Base-by-base conservation (phyloP, 257 asterid species). In the Solanum pinnatisectum region DNA sequence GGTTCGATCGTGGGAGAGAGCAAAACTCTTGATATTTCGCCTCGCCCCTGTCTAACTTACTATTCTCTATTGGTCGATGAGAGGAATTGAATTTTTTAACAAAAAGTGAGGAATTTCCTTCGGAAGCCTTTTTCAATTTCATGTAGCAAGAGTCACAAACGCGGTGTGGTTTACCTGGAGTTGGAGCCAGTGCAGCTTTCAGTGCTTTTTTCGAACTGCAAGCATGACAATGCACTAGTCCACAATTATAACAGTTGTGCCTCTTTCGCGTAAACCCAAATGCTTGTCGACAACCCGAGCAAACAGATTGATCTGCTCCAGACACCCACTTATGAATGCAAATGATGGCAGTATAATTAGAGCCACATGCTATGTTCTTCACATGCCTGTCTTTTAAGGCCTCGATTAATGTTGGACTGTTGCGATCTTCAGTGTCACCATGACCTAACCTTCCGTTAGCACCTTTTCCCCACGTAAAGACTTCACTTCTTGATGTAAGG, bases 261-360 rank as follows among this genome's bases (percentile, higher is more conserved):
- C 99, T 89, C 89, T 97, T 97, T 8, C 98, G 89, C 22, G 99
- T 97, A 42, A 97, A 97, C 49, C 98, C 99, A 67, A 97, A 97
- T 22, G 99, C 96, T 88, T 93, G 98, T 37, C 95, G 89, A 88
- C 99, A 97, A 84, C 96, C 96, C 0, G 95, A 92, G 93, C 99
- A 97, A 30, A 91, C 88, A 7, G 99, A 95, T 84, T 96, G 99
- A 91, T 97, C 99, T 27, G 96, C 95, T 20, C 98, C 99, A 0
- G 99, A 94, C 10, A 94, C 96, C 99, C 99, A 97, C 86, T 93
- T 97, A 82, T 96, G 99, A 89, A 94, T 94, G 93, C 98, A 97
- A 86, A 97, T 93, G 89, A 94, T 89, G 3, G 99, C 93, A 3
- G 98, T 94, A 86, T 90, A 97, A 89, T 93, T 97, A 10, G 98